Conservation (phyloP, 768 basidiomycete genomes). For the Xerocomellus intermedius region DNA sequence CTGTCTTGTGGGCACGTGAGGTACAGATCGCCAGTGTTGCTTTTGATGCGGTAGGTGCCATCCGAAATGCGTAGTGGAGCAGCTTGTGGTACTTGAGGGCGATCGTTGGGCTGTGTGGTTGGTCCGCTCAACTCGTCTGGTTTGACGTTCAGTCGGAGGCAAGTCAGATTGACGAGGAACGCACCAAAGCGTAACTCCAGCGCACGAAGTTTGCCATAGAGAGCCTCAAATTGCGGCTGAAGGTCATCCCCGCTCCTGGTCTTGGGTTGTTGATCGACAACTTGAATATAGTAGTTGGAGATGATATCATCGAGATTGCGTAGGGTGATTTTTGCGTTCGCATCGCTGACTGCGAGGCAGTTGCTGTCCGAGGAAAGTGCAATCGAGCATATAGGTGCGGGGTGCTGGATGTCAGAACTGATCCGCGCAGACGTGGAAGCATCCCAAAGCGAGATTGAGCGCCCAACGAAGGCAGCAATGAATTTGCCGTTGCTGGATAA, state of each 20-base stretch:
- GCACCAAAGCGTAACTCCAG: not conserved
- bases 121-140: not conserved
- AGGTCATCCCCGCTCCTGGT: not conserved
- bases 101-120: not conserved
- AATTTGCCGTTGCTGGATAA: not conserved
- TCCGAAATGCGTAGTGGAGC: not conserved
- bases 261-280: not conserved
- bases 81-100: not conserved
- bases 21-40: not conserved
- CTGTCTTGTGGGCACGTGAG: not conserved
- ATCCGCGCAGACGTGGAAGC: conserved; percentile 1
- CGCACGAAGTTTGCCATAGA: not conserved
- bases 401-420: not conserved
- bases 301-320: not conserved
- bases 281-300: not conserved
- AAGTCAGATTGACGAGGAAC: not conserved
- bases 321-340: not conserved
- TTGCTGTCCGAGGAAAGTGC: conserved; percentile 7
- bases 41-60: conserved; percentile 3
- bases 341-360: not conserved
- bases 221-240: not conserved
- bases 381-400: not conserved
- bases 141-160: not conserved
- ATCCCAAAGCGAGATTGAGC: conserved; percentile 5
- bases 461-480: not conserved